Evolutionary conservation across 2,329 filamentous ascomycete genomes (phyloP).

Genomic region (Chalaropsis ovoidea): DNA sequence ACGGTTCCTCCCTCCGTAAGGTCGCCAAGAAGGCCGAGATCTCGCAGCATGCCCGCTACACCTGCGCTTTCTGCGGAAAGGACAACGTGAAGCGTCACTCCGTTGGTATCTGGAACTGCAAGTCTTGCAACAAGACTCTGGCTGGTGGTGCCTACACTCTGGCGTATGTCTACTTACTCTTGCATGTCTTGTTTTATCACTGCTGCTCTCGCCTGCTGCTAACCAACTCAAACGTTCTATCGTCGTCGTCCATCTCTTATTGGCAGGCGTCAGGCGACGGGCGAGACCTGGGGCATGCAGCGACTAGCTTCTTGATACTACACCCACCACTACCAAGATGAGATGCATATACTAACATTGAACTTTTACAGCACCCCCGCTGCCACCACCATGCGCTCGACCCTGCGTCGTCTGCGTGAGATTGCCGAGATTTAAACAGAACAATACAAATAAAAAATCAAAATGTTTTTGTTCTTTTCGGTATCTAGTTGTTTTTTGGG

Average conservation of each 20-base stretch:
- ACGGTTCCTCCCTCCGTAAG: constrained; percentile 98
- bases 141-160: constrained; percentile 77
- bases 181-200: not conserved
- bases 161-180: constrained; percentile 59
- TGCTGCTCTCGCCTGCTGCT: not conserved
- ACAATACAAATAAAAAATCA: constrained; percentile 28
- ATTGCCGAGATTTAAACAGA: constrained; percentile 80
- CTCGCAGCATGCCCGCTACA: constrained; percentile 93
- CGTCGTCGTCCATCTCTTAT: not conserved
- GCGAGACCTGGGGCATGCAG: not conserved
- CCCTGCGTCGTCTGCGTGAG: constrained; percentile 92
- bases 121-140: constrained; percentile 84
- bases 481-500: constrained; percentile 20
- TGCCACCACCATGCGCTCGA: constrained; percentile 88
- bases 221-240: not conserved
- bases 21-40: constrained; percentile 98
- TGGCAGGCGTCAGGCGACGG: no score
- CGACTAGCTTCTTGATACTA: not conserved
- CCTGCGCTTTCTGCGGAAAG: constrained; percentile 99
- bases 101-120: constrained; percentile 96
- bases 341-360: constrained; percentile 29
- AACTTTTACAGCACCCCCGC: constrained; percentile 61
- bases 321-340: not conserved
- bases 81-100: constrained; percentile 81
- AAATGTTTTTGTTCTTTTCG: constrained; percentile 25